Evolutionary conservation across 306 rosid genomes (phyloP).

Genomic region (Ziziphus jujuba): DNA sequence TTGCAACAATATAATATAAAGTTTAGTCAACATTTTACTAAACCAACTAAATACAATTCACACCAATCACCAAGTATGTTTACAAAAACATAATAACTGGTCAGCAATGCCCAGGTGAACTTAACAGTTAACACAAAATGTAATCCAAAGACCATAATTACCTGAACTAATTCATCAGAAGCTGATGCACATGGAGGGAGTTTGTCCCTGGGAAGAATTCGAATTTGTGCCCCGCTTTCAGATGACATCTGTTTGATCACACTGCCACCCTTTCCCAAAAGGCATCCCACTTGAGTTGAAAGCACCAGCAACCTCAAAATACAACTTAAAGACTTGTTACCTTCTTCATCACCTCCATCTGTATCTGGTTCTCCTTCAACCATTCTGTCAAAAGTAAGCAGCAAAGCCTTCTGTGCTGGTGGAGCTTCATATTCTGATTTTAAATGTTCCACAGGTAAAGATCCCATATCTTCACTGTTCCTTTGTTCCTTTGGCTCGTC

Average conservation of each 20-base stretch:
- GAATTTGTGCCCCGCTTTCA: constrained; percentile 89
- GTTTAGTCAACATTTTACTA: not conserved
- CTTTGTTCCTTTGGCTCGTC: constrained; percentile 32
- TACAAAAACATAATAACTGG: not conserved
- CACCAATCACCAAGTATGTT: not conserved
- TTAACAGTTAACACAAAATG: not conserved
- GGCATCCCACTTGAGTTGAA: constrained; percentile 83
- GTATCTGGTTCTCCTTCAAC: constrained; percentile 48
- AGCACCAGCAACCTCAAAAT: constrained; percentile 68
- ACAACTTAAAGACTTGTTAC: constrained; percentile 34
- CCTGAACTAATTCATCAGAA: constrained; percentile 87
- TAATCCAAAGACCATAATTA: constrained; percentile 25
- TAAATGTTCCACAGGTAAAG: constrained; percentile 32
- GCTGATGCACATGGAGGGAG: constrained; percentile 67
- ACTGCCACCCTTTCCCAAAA: constrained; percentile 89
- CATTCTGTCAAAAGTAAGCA: constrained; percentile 66
- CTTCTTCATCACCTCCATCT: constrained; percentile 48
- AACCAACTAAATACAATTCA: not conserved
- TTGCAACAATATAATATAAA: not conserved
- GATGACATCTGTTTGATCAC: constrained; percentile 81
- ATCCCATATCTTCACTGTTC: constrained; percentile 35
- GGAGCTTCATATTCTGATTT: constrained; percentile 34
- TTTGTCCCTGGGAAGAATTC: constrained; percentile 83
- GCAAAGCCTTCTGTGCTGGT: constrained; percentile 58
- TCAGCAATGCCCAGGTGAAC: not conserved